Base-by-base conservation (phyloP, 2,329 filamentous ascomycete genomes). In the Xylariaceae sp. region DNA sequence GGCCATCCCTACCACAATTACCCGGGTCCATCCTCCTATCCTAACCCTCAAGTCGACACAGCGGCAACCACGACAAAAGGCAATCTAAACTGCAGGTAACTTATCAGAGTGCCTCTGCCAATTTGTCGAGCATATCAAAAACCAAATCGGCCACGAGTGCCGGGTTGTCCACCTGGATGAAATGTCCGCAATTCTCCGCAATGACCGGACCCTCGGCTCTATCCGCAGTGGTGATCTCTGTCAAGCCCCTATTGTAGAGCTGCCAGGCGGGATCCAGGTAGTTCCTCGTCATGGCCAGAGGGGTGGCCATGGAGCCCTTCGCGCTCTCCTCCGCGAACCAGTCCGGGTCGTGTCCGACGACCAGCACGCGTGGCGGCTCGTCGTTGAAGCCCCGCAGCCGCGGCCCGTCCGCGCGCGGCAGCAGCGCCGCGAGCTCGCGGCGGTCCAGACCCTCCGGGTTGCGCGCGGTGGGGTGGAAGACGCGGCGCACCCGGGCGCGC, bases 231-330 rank as follows among this genome's bases (percentile, higher is more conserved):
- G 65, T 71, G 9, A 77, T 58, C 14, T 51, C 53, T 1, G 57
- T 47, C 16, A 78, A 44, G 0, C 65, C 70, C 35, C 68, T 55
- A 31, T 77, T 77, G 43, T 77, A 78, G 19, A 31, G 40, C 3
- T 62, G 56, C 73, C 73, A 78, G 3, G 58, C 60, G 0, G 70
- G 65, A 35, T 77, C 75, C 32, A 68, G 46, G 45, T 73, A 77
- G 8, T 53, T 55, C 44, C 65, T 66, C 0, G 66, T 67, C 22
- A 74, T 45, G 3, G 44, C 42, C 32, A 50, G 49, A 3, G 54
- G 49, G 19, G 56, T 53, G 9, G 46, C 38, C 42, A 60, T 43
- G 5, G 49, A 43, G 24, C 56, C 53, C 38, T 48, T 47, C 9
- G 45, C 31, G 28, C 60, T 59, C 43, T 74, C 67, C 33, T 64